Evolutionary conservation across 345 rosid genomes (phyloP).

Genomic region (Lagerstroemia speciosa): DNA sequence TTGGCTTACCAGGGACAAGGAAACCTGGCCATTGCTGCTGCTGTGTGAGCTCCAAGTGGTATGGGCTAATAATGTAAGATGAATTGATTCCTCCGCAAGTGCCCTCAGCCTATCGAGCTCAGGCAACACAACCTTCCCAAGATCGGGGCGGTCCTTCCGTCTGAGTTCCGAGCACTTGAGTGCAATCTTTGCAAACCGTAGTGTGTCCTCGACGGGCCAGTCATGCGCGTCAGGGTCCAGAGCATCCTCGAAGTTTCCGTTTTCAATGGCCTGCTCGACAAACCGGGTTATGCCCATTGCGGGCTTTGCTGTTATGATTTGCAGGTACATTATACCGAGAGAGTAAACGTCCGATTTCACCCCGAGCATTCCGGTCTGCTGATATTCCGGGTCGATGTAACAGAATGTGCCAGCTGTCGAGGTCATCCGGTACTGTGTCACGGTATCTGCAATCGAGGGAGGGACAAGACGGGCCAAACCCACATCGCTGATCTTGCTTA

Average conservation of each 20-base stretch:
- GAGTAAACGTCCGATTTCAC: conserved; percentile 18
- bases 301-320: conserved; percentile 14
- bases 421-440: conserved; percentile 16
- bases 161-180: conserved; percentile 16
- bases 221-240: conserved; percentile 12
- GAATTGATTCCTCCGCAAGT: conserved; percentile 8
- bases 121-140: conserved; percentile 11
- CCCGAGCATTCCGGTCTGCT: conserved; percentile 20
- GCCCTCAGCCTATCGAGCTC: conserved; percentile 13
- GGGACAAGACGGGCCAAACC: conserved; percentile 20
- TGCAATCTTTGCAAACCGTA: conserved; percentile 11
- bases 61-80: neutral
- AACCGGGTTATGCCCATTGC: conserved; percentile 15
- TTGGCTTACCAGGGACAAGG: conserved; percentile 11
- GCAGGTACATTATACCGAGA: conserved; percentile 17
- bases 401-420: conserved; percentile 18
- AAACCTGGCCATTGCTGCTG: conserved; percentile 9
- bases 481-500: conserved; percentile 16
- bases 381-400: conserved; percentile 18
- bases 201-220: conserved; percentile 15
- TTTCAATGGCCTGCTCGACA: conserved; percentile 11
- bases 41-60: neutral
- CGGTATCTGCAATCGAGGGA: conserved; percentile 6
- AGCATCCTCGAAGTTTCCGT: conserved; percentile 9
- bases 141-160: conserved; percentile 17